Conservation (phyloP, 2,329 filamentous ascomycete species). For the Ceratocystis albifundus region DNA sequence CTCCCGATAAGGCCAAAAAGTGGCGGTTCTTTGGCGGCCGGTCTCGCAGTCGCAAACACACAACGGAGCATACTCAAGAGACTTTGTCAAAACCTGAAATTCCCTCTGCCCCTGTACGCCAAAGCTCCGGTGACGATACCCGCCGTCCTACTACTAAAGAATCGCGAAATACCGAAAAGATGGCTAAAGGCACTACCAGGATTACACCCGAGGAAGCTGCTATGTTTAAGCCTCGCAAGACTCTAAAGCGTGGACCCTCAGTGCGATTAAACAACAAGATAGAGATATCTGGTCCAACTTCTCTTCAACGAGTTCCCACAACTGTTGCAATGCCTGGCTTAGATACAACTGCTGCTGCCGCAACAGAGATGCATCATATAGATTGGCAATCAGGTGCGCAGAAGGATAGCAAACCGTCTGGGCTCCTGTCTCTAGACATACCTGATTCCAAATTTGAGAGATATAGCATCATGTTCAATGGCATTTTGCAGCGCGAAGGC, state of each 20-base stretch:
- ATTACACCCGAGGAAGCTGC: conserved; percentile 18
- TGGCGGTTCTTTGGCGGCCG: conserved; percentile 24
- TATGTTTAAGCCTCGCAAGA: conserved; percentile 20
- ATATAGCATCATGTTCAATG: conserved; percentile 88
- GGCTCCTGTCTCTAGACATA: conserved; percentile 63
- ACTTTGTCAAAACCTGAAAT: not conserved
- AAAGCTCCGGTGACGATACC: conserved; percentile 6
- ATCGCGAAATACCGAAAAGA: not conserved
- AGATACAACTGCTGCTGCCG: not conserved
- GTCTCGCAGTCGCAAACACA: conserved; percentile 18
- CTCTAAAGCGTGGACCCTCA: conserved; percentile 12
- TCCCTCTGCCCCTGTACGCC: not conserved
- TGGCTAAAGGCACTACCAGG: not conserved
- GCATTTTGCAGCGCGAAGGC: conserved; percentile 45
- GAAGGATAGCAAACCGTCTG: conserved; percentile 26
- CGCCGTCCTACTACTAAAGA: not conserved
- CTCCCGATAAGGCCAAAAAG: conserved; percentile 20
- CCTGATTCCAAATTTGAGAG: conserved; percentile 71
- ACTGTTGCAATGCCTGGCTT: conserved; percentile 15
- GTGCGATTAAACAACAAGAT: conserved; percentile 8
- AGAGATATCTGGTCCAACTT: conserved; percentile 13
- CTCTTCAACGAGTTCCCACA: conserved; percentile 1
- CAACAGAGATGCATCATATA: not conserved
- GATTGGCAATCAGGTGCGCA: conserved; percentile 8
- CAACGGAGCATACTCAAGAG: not conserved